Evolutionary conservation across 2,329 filamentous ascomycete genomes (phyloP), one percentile per base, ranked within the genome.

Genomic region (Trichoderma pleuroti): DNA sequence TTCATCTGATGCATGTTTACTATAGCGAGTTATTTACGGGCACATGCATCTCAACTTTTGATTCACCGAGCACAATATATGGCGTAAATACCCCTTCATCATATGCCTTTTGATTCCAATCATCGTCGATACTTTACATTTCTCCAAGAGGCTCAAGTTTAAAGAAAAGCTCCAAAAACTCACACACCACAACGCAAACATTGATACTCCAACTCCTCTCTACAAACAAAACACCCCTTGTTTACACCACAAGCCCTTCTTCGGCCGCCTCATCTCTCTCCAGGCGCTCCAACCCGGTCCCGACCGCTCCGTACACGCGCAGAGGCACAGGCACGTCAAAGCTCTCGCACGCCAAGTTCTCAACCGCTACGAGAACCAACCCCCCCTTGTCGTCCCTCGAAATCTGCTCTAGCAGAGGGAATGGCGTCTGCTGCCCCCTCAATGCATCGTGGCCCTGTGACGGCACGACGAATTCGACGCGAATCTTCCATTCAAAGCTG

Each of bases 381-480:
- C 90, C 87, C 2, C 93, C 93, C 54, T 93, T 86, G 74, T 97
- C 93, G 77, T 97, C 93, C 64, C 88, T 87, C 8, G 90, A 90
- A 12, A 96, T 87, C 76, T 93, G 89, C 78, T 97, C 94, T 52
- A 97, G 81, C n/a, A 97, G 80, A 5, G 86, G 85, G 54, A 79
- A 80, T 16, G 74, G 72, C 21, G 70, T 72, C 36, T 72, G 74
- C 12, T 66, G 57, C n/a, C 73, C 72, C n/a, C 72, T 72, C 34
- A 71, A 68, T 12, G 71, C 72, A 24, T 77, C 76, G 12, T 72
- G 72, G 54, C 77, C 74, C 49, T 86, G 78, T 21, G 86, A 88
- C 7, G 92, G 91, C 7, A 95, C 95, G 30, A 97, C 94, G 81
- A 99, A 99, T 81, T 98, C 94, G 71, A 99, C 89, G 1, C 93